These are phyloP conservation scores for Ogataea minuta DNA, from an alignment of 805 yeast genomes.

Conservation along the genomic window DNA sequence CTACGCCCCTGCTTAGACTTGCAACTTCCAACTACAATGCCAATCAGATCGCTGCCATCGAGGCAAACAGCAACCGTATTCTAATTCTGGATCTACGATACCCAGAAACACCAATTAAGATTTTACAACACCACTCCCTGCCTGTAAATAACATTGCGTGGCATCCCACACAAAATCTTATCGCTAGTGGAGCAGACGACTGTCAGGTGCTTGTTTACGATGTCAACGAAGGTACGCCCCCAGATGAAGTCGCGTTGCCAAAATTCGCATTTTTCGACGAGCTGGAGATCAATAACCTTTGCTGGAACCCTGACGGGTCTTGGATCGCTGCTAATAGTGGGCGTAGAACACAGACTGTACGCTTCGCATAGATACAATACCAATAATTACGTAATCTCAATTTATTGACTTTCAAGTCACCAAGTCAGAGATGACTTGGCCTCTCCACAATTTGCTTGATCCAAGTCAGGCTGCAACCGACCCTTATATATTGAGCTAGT, in stretches of 20 bases:
- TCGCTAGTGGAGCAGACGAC: conserved; percentile 68
- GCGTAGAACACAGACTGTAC: conserved; percentile 64
- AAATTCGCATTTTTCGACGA: conserved; percentile 54
- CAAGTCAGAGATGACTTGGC: conserved; percentile 11
- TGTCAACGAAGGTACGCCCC: conserved; percentile 25
- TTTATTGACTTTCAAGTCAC: conserved; percentile 3
- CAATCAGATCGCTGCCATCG: conserved; percentile 80
- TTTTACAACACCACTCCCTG: conserved; percentile 63
- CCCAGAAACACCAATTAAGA: conserved; percentile 79
- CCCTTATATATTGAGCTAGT: conserved; percentile 6
- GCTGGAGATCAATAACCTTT: conserved; percentile 71
- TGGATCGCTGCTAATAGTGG: conserved; percentile 82
- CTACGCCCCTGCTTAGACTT: conserved; percentile 67
- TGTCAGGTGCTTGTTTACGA: conserved; percentile 76
- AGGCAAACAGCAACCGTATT: conserved; percentile 63
- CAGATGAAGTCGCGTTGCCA: conserved; percentile 25
- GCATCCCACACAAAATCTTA: conserved; percentile 72
- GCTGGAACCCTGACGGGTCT: conserved; percentile 71
- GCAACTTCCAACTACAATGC: conserved; percentile 79
- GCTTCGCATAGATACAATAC: conserved; percentile 1
- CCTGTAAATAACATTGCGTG: conserved; percentile 74
- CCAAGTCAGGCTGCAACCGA: conserved; percentile 6
- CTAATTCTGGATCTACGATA: conserved; percentile 78
- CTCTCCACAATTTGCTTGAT: not conserved
- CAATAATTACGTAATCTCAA: not conserved